Evolutionary conservation across 108 stramenopile genomes (phyloP), one percentile per base, ranked within the genome.

Genomic region (Fragilaria radians): DNA sequence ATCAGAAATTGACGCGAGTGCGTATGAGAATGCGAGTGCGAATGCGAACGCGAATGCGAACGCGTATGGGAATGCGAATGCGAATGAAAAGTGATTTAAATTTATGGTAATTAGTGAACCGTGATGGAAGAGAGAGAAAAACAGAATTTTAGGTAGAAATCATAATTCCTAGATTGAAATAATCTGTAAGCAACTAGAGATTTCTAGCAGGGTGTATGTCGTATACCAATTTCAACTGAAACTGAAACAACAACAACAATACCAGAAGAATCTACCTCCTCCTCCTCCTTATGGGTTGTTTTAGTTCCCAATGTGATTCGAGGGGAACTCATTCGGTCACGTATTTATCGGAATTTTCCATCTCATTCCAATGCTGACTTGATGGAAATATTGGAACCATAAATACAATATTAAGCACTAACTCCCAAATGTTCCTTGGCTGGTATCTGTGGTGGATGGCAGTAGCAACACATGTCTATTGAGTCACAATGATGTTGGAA

Each of bases 211-310:
- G n/a, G n/a, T n/a, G n/a, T n/a, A n/a, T n/a, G n/a, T n/a, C n/a
- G n/a, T n/a, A n/a, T n/a, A n/a, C n/a, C n/a, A n/a, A n/a, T n/a
- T n/a, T n/a, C n/a, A n/a, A n/a, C n/a, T n/a, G 42, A 27, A 42
- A 51, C 56, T 11, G 47, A 49, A 32, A 4, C 31, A 23, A 61
- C 22, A 28, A 47, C 46, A 21, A 65, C 59, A 25, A 30, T 52
- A 27, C 54, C 30, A 32, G 63, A 68, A n/a, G n/a, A n/a, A n/a
- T n/a, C n/a, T n/a, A n/a, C n/a, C n/a, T n/a, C n/a, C n/a, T n/a
- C n/a, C n/a, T n/a, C n/a, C n/a, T n/a, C n/a, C n/a, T n/a, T n/a
- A 33, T 97, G 96, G 96, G 95, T 96, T 23, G 57, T 98, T 5
- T 89, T 95, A 63, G 87, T 97, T 0, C 94, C 95, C 22, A 75